These are phyloP conservation scores for Teunomyces cretensis DNA, from an alignment of 805 yeast genomes.

Conservation along the genomic window DNA sequence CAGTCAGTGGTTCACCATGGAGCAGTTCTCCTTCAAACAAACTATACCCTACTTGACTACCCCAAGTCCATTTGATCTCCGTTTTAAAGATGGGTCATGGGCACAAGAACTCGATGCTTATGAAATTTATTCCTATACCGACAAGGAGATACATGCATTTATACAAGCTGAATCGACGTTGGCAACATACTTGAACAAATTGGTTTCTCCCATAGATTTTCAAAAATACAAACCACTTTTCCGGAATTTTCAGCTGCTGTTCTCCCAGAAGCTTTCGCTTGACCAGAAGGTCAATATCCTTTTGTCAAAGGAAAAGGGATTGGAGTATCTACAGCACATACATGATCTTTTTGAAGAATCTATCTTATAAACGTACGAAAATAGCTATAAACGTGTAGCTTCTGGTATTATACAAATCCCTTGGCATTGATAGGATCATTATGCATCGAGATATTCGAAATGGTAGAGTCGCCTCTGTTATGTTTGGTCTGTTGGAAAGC, in stretches of 20 bases:
- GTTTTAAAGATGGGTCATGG: slow-evolving; percentile 46
- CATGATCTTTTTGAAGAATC: not conserved
- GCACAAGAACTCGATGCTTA: slow-evolving; percentile 45
- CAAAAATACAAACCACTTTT: not conserved
- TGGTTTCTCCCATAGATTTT: slow-evolving; percentile 10
- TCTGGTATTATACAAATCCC: slow-evolving; percentile 19
- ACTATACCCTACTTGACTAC: slow-evolving; percentile 61
- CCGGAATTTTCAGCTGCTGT: not conserved
- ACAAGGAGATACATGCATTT: slow-evolving; percentile 33
- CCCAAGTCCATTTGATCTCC: slow-evolving; percentile 37
- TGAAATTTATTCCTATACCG: slow-evolving; percentile 48
- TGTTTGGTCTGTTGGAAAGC: slow-evolving; percentile 15
- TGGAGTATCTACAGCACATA: not conserved
- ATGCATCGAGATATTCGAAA: slow-evolving; percentile 16
- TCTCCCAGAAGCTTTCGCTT: not conserved
- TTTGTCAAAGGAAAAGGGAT: not conserved
- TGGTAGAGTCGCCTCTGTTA: slow-evolving; percentile 23
- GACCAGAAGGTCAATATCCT: not conserved
- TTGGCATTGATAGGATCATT: slow-evolving; percentile 27
- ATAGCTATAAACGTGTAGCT: not conserved
- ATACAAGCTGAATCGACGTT: slow-evolving; percentile 21
- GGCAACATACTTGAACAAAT: slow-evolving; percentile 9
- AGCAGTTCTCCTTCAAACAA: slow-evolving; percentile 33
- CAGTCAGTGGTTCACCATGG: slow-evolving; percentile 43
- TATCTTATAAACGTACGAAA: slow-evolving; percentile 1